Percentiles rank a stretch among this genome's conserved stretches.
Evolutionary conservation across 768 basidiomycete species (phyloP).

Genomic region (Suillus luteus): DNA sequence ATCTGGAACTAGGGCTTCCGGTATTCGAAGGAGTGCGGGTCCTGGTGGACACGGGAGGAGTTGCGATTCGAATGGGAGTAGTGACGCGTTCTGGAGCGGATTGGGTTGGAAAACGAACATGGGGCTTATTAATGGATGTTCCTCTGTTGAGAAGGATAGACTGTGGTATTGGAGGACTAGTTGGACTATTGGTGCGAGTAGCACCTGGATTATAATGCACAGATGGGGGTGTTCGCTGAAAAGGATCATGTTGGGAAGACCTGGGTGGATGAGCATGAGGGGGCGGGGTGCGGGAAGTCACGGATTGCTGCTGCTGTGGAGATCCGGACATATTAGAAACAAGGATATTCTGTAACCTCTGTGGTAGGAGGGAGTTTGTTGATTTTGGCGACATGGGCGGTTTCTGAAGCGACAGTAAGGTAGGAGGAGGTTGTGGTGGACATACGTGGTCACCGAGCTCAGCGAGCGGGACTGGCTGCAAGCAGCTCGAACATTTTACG

Average conservation of each 20-base stretch:
- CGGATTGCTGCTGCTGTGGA: slow-evolving; percentile 13
- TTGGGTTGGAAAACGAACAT: slow-evolving; percentile 13
- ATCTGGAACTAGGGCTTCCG: slow-evolving; percentile 6
- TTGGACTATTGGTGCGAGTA: not conserved
- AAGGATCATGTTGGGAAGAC: slow-evolving; percentile 27
- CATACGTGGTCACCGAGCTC: slow-evolving; percentile 83
- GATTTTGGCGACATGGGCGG: slow-evolving; percentile 41
- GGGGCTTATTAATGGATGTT: slow-evolving; percentile 7
- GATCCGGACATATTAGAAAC: slow-evolving; percentile 31
- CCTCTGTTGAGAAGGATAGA: slow-evolving; percentile 13
- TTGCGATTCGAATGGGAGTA: slow-evolving; percentile 18
- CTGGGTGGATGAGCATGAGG: slow-evolving; percentile 15
- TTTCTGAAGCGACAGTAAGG: slow-evolving; percentile 35
- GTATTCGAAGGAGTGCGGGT: slow-evolving; percentile 25
- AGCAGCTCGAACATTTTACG: slow-evolving; percentile 85
- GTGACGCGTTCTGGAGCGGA: slow-evolving; percentile 19
- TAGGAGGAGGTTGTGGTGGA: slow-evolving; percentile 48
- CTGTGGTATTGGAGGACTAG: slow-evolving; percentile 3
- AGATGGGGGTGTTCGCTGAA: slow-evolving; percentile 28
- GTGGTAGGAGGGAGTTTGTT: slow-evolving; percentile 49
- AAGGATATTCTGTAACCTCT: slow-evolving; percentile 47
- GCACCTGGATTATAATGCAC: slow-evolving; percentile 17
- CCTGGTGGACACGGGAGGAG: slow-evolving; percentile 22
- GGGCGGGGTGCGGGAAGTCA: slow-evolving; percentile 15
- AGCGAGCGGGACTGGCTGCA: slow-evolving; percentile 65